Conservation (phyloP, 2,329 filamentous ascomycete genomes). For the Emmonsiellopsis sp. region DNA sequence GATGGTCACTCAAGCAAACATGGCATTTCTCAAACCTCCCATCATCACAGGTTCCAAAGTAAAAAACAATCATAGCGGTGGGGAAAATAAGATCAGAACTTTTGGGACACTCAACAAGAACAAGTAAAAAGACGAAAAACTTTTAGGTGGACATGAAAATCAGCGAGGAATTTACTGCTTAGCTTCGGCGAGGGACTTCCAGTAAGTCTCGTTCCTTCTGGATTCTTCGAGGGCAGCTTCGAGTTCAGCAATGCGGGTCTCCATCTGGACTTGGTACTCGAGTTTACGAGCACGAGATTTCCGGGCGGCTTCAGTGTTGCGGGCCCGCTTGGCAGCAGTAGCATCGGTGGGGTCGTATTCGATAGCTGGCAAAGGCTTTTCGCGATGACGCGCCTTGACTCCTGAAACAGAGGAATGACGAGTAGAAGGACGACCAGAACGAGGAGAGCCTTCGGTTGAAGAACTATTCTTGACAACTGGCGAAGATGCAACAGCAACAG, state of each 20-base stretch:
- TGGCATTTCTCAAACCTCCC: slow-evolving; percentile 26
- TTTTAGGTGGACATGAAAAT: slow-evolving; percentile 14
- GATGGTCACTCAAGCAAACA: slow-evolving; percentile 18
- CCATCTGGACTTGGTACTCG: slow-evolving; percentile 62
- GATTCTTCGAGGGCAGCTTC: slow-evolving; percentile 37
- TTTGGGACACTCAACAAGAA: slow-evolving; percentile 6
- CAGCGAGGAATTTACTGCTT: slow-evolving; percentile 12
- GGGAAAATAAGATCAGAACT: slow-evolving; percentile 13
- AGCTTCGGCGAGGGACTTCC: slow-evolving; percentile 24
- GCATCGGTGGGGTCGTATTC: slow-evolving; percentile 64
- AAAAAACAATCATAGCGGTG: slow-evolving; percentile 4
- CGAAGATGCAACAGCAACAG: slow-evolving; percentile 11
- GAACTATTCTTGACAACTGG: slow-evolving; percentile 30
- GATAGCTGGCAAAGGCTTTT: slow-evolving; percentile 73
- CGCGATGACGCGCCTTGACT: slow-evolving; percentile 63
- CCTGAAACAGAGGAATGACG: slow-evolving; percentile 63
- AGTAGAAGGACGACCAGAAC: slow-evolving; percentile 36
- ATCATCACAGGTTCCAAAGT: slow-evolving; percentile 20
- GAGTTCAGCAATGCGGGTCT: slow-evolving; percentile 62
- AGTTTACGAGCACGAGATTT: slow-evolving; percentile 87
- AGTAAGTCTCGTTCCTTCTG: slow-evolving; percentile 27
- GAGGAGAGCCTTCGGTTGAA: slow-evolving; percentile 28
- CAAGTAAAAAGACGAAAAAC: slow-evolving; percentile 1
- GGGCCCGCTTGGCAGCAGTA: slow-evolving; percentile 81
- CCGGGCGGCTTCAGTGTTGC: slow-evolving; percentile 86